Percentiles rank a stretch among this genome's conserved stretches.
Evolutionary conservation across 768 basidiomycete genomes (phyloP).

Genomic region (Mycena pura): DNA sequence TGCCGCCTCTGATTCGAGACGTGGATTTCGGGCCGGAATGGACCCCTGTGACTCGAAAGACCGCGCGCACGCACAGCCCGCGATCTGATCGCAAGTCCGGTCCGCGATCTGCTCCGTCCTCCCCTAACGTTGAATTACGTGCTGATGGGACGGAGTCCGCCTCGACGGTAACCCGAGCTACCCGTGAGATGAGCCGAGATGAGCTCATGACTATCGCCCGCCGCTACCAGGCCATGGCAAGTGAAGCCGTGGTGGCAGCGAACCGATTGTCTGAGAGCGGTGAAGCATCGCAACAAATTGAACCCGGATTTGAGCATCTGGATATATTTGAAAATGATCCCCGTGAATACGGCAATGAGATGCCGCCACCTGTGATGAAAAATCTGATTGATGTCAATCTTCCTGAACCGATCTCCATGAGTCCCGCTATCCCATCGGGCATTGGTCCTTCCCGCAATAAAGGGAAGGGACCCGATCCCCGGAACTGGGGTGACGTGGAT

Average conservation of each 20-base stretch:
- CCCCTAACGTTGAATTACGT: too few species aligned
- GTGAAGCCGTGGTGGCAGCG: conserved; percentile 2
- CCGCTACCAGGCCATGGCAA: conserved; percentile 4
- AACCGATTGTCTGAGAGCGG: background rate
- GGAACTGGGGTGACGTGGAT: conserved; percentile 10
- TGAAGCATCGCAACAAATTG: background rate
- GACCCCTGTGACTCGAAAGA: too few species aligned
- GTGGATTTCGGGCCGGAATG: background rate
- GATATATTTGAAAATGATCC: too few species aligned
- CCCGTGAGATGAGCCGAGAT: background rate
- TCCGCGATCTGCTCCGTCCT: too few species aligned
- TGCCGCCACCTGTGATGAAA: too few species aligned
- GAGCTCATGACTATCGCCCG: conserved; percentile 2
- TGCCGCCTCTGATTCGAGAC: background rate
- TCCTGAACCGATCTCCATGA: background rate
- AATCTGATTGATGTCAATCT: too few species aligned
- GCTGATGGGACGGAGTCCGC: too few species aligned
- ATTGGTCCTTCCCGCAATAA: conserved; percentile 10
- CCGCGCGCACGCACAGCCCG: too few species aligned
- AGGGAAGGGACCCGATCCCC: conserved; percentile 9
- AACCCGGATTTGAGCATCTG: background rate
- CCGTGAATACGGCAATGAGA: too few species aligned
- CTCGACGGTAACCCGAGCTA: conserved; percentile 3
- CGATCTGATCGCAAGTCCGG: too few species aligned
- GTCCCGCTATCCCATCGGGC: conserved; percentile 10